Base-by-base conservation (phyloP, 169 alveolate genomes). In the Plasmodium knowlesi region DNA sequence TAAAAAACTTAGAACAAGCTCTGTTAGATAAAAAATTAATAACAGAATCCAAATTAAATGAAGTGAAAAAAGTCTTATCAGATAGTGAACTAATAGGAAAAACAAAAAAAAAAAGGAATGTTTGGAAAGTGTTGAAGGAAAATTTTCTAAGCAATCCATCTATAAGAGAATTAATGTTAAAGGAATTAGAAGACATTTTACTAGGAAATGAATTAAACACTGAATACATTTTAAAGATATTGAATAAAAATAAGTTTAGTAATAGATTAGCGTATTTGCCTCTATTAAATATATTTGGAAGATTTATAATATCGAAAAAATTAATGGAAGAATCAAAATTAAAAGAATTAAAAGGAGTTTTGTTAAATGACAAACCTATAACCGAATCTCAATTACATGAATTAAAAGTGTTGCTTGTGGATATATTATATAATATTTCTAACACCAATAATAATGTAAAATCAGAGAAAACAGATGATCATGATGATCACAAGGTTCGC, bases 171-270 rank as follows among this genome's bases (percentile, higher is more conserved):
- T 30, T 76, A 76, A 76, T 76, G 84, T 12, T 76, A 76, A 76
- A 76, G 9, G 84, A 76, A 34, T 19, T 76, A 39, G 61, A 76
- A 32, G 53, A 76, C 22, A 37, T 76, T 76, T 28, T 76, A 5
- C 25, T 76, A 76, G 84, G 84, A 76, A 76, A 76, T 76, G 84
- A 76, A 37, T 34, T 76, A 8, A 19, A 25, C 28, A 37, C 84
- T 32, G 84, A 76, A 76, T 76, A 4, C 9, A 34, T 76, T n/a
- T 76, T 76, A 76, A 76, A 37, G 3, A 34, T 32, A 76, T 37
- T 76, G 39, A 76, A 76, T 37, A 76, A 76, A 28, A 76, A 76
- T 19, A 32, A 37, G 25, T 25, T 76, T 16, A 37, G 19, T 34
- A 76, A 76, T 3, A 30, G 67, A 76, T 5, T n/a, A 2, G 0